Base-by-base conservation (phyloP, 192 early-diverging fungal species). In the Geranomyces michiganensis region DNA sequence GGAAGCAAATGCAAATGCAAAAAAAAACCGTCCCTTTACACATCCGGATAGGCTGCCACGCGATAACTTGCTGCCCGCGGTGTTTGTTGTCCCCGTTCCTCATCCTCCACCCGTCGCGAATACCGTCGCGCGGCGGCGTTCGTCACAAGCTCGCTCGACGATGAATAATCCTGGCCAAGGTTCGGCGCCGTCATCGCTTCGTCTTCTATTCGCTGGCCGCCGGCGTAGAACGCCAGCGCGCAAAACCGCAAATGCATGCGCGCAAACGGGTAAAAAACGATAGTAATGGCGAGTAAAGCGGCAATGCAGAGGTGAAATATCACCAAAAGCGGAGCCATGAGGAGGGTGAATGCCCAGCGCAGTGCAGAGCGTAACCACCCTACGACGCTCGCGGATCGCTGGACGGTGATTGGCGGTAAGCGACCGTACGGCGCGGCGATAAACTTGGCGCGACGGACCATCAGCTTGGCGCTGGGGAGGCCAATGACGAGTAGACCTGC, bases 221-320 rank as follows among this genome's bases (percentile, higher is more conserved):
- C 51, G 15, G 51, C 51, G 15, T 53, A 62, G 14, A 62, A n/a
- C 60, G 60, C 60, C 13, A 62, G 41, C n/a, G 24, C 31, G n/a
- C 31, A 31, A 21, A 62, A 10, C 60, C 31, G n/a, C 22, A 62
- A 62, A 33, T 62, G 60, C 0, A 62, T 30, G 10, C 30, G n/a
- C 27, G 60, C 60, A 10, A 62, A 31, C 41, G 60, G 60, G 21
- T 43, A 33, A 8, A 62, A 62, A n/a, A 62, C 30, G 10, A 62
- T 43, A 6, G 60, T 62, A 6, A 62, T 15, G 4, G 60, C 12
- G 19, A 62, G 60, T 14, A n/a, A 8, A 62, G 0, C n/a, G 10
- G 22, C 60, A 43, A 62, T 5, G 12, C 29, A 22, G 10, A 31
- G 31, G 30, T 62, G 60, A 21, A 26, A 26, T 12, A 62, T 12